Evolutionary conservation across 768 basidiomycete species (phyloP), one percentile per base, ranked within the genome.

Genomic region (Mycena capillaripes): DNA sequence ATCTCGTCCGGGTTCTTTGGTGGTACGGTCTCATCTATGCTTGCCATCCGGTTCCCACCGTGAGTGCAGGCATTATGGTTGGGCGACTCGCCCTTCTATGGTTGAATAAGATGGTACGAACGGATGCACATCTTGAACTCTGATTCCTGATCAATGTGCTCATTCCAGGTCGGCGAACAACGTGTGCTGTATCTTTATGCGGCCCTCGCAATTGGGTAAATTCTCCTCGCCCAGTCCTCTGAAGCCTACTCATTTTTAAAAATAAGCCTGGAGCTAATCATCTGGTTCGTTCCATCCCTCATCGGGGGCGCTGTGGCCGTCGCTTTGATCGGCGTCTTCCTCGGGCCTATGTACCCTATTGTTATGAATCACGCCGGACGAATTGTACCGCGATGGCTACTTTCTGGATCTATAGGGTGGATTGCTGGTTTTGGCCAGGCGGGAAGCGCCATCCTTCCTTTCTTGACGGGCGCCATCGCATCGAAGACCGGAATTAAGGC

Each of bases 271-370:
- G 89, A 93, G 77, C 75, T 94, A 30, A 73, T 91, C 11, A 82
- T 95, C 44, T 95, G 93, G 93, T 84, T 92, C 42, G 87, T 90
- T 0, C 91, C 91, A 32, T 91, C 89, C 9, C 82, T 94, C 36
- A 82, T 93, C 21, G 91, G 88, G 2, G 86, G 88, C 71, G 93
- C 89, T 1, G 84, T 94, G 3, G 88, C 91, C 0, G 85, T 94
- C 32, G 86, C 91, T 4, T 74, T 93, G 40, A 81, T 93, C 17
- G 94, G 93, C 27, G 59, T 94, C 9, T 79, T 93, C 36, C 83
- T 95, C 19, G 94, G 93, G 0, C 93, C 93, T 2, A 89, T 94
- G 83, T 94, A 92, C 76, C 92, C 92, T 1, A 87, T 93, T 55
- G 85, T 89, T 21, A 90, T 96, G 89, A 93, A 92, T 76, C 88